Evolutionary conservation across 495 filamentous ascomycete genomes (phyloP), one percentile per base, ranked within the genome.

Genomic region (Penicillium longicatenatum): DNA sequence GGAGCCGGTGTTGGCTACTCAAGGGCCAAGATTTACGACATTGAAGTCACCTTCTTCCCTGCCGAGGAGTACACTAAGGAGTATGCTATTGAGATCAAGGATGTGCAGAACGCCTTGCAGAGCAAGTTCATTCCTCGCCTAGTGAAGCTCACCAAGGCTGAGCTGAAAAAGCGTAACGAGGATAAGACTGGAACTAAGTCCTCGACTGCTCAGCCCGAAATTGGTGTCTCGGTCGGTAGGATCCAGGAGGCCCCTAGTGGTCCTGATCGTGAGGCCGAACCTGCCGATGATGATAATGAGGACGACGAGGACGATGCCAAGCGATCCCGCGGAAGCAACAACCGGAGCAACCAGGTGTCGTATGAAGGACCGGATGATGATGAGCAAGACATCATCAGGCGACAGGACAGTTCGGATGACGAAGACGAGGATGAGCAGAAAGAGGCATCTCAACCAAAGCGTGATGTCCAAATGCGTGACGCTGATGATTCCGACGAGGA

Each of bases 311-410:
- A 89, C 57, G 93, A 97, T 69, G 92, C 92, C 46, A 96, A 94
- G 31, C 84, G 86, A 52, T 84, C 86, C 54, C 90, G 91, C 71
- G 82, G 87, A 63, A 82, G 78, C 52, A 82, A 86, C 16, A 93
- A 94, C 69, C 83, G 88, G 46, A 73, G 77, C 45, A 89, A 97
- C 73, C 89, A 86, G 33, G 84, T 93, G 8, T 91, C 89, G 12
- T 98, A 98, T 67, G 95, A 89, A 37, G 92, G 83, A 7, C 92
- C 92, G 30, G 93, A 98, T 64, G 93, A 96, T 30, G 95, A 90
- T 6, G 94, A 98, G 68, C 85, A 92, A 60, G 85, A 74, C 19
- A 87, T 93, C 61, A 73, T 88, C 43, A 65, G 60, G n/a, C 65
- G 62, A 14, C 72, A 74, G 79, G 73, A 77, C 68, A 63, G 64